These are phyloP conservation scores for Hypericum androsaemum DNA, from an alignment of 345 rosid species.

Conservation along the genomic window DNA sequence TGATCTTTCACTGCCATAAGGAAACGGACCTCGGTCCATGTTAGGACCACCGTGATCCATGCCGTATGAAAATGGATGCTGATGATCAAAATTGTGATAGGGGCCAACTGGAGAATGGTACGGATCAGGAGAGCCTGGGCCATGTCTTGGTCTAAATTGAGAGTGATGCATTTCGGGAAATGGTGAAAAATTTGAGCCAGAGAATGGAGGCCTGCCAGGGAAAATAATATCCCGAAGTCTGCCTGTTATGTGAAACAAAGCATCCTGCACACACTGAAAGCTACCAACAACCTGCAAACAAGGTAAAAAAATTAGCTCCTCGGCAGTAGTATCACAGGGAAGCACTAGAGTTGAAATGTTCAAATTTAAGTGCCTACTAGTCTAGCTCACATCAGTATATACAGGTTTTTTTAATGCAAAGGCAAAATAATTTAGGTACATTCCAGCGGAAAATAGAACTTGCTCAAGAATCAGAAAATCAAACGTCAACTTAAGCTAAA, in stretches of 20 bases:
- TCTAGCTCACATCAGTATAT: too few species aligned
- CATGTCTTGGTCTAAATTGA: slow-evolving; percentile 57
- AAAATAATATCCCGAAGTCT: slow-evolving; percentile 59
- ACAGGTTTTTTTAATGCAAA: too few species aligned
- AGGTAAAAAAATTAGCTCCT: slow-evolving; percentile 16
- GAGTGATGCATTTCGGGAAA: slow-evolving; percentile 62
- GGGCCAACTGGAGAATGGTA: too few species aligned
- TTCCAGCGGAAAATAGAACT: too few species aligned
- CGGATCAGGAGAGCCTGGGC: slow-evolving; percentile 34
- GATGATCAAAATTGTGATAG: slow-evolving; percentile 35
- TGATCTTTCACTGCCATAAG: slow-evolving; percentile 40
- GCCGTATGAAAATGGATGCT: slow-evolving; percentile 38
- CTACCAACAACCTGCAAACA: slow-evolving; percentile 60
- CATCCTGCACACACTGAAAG: slow-evolving; percentile 61
- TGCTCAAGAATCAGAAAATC: too few species aligned
- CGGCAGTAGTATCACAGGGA: too few species aligned
- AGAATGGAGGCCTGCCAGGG: slow-evolving; percentile 39
- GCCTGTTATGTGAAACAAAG: slow-evolving; percentile 63
- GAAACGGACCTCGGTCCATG: slow-evolving; percentile 29
- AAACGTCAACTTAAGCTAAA: too few species aligned
- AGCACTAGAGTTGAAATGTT: too few species aligned
- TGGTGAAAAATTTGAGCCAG: slow-evolving; percentile 46
- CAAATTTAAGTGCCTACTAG: too few species aligned
- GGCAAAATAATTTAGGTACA: too few species aligned
- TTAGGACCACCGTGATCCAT: slow-evolving; percentile 28